phyloP scores from a whole-genome alignment of 805 yeast genomes.

The Pichia nanzhaoensis region DNA sequence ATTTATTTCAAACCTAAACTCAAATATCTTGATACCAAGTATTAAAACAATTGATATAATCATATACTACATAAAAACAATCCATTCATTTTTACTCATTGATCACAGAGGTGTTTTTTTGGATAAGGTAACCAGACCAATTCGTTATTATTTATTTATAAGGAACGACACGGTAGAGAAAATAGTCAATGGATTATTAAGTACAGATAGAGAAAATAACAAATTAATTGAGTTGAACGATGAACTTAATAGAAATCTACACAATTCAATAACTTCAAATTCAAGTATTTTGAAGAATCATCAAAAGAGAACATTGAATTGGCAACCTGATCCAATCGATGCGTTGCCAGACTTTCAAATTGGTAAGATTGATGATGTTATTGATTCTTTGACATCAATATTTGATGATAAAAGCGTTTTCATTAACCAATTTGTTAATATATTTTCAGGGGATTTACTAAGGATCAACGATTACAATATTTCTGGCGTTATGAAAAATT shows the following conservation, averaged over 20 bases:
- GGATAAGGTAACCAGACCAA: slow-evolving; percentile 72
- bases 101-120: slow-evolving; percentile 84
- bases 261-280: slow-evolving; percentile 9
- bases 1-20: slow-evolving; percentile 41
- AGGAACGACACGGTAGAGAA: slow-evolving; percentile 67
- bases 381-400: slow-evolving; percentile 64
- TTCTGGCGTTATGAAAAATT: slow-evolving; percentile 33
- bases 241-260: slow-evolving; percentile 36
- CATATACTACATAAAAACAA: slow-evolving; percentile 60
- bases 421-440: slow-evolving; percentile 53
- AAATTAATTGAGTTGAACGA: slow-evolving; percentile 47
- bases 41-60: slow-evolving; percentile 70
- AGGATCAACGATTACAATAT: slow-evolving; percentile 35
- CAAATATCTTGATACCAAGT: slow-evolving; percentile 66
- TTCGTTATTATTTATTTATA: slow-evolving; percentile 61
- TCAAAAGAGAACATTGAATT: slow-evolving; percentile 33
- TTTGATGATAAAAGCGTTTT: slow-evolving; percentile 65
- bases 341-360: slow-evolving; percentile 80
- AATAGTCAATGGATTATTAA: slow-evolving; percentile 66
- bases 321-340: slow-evolving; percentile 87
- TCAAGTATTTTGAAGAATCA: slow-evolving; percentile 8
- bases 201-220: slow-evolving; percentile 32
- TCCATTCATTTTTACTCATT: slow-evolving; percentile 62
- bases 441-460: slow-evolving; percentile 54
- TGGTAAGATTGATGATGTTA: slow-evolving; percentile 54